Evolutionary conservation across 2,329 filamentous ascomycete species (phyloP), one percentile per base, ranked within the genome.

Genomic region (Penicillium sp.): DNA sequence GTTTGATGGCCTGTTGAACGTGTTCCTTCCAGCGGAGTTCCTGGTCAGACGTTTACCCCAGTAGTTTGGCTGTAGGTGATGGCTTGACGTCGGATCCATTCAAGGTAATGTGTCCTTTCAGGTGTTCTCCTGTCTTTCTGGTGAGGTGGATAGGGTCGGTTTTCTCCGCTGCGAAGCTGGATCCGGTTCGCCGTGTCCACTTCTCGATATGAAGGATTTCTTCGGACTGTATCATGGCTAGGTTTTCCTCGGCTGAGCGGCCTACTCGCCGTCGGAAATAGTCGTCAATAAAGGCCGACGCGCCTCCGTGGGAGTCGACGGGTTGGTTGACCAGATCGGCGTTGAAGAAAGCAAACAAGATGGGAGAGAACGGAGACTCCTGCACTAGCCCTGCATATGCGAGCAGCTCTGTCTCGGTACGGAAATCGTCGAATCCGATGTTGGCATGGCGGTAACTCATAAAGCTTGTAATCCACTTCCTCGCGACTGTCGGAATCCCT

Each of bases 271-370:
- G 68, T 6, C 51, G 41, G 46, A 65, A 68, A 36, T 67, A 78
- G 59, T 67, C 70, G 59, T 61, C 63, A 35, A 64, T 73, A 56
- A 70, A 79, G 43, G 60, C 65, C 24, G 59, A 71, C 36, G 67
- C 64, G 13, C 70, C 70, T 19, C 69, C 58, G n/a, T 64, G 36
- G 24, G 10, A 50, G 41, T 60, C 24, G 13, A 68, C 60, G 0
- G 56, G 51, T 46, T 69, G 56, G 40, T 77, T 60, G 2, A 78
- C 71, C 6, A 77, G 67, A 44, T 76, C 70, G 27, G 69, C 67
- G 47, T 78, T 77, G 60, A 73, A 76, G 65, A 75, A 74, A 11
- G 72, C 64, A 57, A 74, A 77, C 2, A 75, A 60, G 11, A 75
- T 70, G 0, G 67, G 72, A 0, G 72, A 78, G 0, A 78, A 59